A percentile compares a stretch with the other conserved stretches of the same genome.
phyloP scores from a whole-genome alignment of 805 yeast species.

The Myxozyma kluyveri region DNA sequence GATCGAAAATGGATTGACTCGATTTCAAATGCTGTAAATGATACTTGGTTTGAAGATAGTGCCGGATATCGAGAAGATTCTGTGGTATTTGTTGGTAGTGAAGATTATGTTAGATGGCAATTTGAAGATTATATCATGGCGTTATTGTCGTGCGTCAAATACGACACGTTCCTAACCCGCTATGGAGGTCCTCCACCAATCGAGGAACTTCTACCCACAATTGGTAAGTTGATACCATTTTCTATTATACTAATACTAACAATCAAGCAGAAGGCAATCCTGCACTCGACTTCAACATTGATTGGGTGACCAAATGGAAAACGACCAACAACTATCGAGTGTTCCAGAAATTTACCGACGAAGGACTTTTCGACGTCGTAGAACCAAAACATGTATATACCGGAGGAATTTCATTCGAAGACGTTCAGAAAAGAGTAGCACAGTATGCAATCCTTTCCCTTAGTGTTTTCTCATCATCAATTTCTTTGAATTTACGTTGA shows the following conservation, averaged over 20 bases:
- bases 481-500: neutral
- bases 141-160: conserved; percentile 68
- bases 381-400: conserved; percentile 45
- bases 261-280: conserved; percentile 37
- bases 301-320: conserved; percentile 55
- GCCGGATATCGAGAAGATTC: conserved; percentile 44
- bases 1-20: conserved; percentile 76
- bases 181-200: conserved; percentile 43
- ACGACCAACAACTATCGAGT: conserved; percentile 53
- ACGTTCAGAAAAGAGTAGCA: conserved; percentile 31
- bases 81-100: conserved; percentile 64
- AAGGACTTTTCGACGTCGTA: conserved; percentile 63
- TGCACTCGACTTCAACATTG: conserved; percentile 44
- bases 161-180: conserved; percentile 51
- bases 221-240: conserved; percentile 10
- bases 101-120: conserved; percentile 81
- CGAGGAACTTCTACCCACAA: conserved; percentile 34
- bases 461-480: neutral
- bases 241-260: neutral
- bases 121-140: conserved; percentile 89
- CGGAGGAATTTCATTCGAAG: conserved; percentile 32
- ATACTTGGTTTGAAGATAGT: conserved; percentile 44
- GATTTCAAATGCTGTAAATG: conserved; percentile 50
- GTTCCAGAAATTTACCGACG: conserved; percentile 60
- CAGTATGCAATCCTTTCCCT: conserved; percentile 2